Evolutionary conservation across 345 rosid species (phyloP).

Genomic region (Hypericum androsaemum): DNA sequence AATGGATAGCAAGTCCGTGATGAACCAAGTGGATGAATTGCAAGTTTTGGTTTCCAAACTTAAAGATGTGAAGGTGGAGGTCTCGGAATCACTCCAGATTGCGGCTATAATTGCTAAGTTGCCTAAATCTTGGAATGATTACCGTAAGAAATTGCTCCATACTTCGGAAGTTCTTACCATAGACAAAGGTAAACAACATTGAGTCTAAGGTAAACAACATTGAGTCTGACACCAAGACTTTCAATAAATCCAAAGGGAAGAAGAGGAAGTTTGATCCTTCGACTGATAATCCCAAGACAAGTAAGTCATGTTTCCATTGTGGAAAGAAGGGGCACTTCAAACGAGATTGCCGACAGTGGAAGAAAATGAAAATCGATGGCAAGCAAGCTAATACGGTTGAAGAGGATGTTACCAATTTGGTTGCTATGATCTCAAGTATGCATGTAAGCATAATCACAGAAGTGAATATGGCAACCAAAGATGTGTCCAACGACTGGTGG

Average conservation of each 20-base stretch:
- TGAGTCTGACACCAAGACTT: not conserved
- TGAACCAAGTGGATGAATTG: slow-evolving; percentile 5
- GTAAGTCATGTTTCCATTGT: too few species aligned
- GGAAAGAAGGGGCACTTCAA: not conserved
- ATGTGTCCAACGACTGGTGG: too few species aligned
- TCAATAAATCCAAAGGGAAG: not conserved
- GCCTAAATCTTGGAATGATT: slow-evolving; percentile 2
- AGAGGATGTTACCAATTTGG: too few species aligned
- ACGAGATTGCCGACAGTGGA: not conserved
- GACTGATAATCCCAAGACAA: too few species aligned
- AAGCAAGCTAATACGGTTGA: too few species aligned
- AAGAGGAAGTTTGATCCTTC: too few species aligned
- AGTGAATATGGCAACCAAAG: too few species aligned
- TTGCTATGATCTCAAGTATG: too few species aligned
- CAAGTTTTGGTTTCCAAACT: not conserved
- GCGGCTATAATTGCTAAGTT: not conserved
- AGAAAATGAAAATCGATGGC: too few species aligned
- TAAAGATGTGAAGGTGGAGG: not conserved
- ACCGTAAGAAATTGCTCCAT: not conserved
- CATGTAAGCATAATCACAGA: too few species aligned
- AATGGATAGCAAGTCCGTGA: not conserved
- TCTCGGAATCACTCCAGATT: not conserved
- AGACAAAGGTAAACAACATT: not conserved
- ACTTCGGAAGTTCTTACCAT: not conserved
- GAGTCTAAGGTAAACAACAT: too few species aligned